Evolutionary conservation across 2,329 filamentous ascomycete genomes (phyloP).

Genomic region (Trichoderma arundinaceum): DNA sequence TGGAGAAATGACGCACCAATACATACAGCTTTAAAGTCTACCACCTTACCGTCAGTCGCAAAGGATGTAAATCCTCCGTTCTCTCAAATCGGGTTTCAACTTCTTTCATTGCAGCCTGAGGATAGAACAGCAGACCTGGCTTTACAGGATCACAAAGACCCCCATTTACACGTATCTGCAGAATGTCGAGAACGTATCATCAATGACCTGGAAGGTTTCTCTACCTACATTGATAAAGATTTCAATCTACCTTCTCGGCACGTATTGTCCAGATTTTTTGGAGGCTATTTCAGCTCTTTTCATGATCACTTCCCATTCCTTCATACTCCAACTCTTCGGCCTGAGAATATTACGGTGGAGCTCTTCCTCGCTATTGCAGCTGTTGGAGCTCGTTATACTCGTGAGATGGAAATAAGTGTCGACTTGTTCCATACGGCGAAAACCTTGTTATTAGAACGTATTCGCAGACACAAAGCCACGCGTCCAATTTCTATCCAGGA

Average conservation of each 20-base stretch:
- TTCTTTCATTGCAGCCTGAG: background rate
- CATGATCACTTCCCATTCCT: constrained; percentile 12
- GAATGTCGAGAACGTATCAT: constrained; percentile 4
- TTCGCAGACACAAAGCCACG: background rate
- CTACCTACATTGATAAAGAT: background rate
- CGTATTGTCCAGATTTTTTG: background rate
- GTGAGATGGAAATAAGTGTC: background rate
- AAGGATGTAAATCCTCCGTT: background rate
- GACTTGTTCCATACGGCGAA: background rate
- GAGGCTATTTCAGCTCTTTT: background rate
- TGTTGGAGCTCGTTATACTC: constrained; percentile 8
- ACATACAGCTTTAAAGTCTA: background rate
- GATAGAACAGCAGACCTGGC: background rate
- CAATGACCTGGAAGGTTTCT: background rate
- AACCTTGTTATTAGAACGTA: background rate
- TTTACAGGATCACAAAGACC: background rate
- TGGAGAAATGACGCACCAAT: background rate
- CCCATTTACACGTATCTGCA: background rate
- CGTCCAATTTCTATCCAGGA: background rate
- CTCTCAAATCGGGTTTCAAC: background rate
- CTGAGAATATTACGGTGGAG: background rate
- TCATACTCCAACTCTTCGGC: background rate
- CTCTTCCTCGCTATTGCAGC: constrained; percentile 3
- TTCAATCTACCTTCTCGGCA: background rate
- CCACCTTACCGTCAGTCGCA: background rate